Base-by-base conservation (phyloP, 495 filamentous ascomycete species). In the Aspergillus heteromorphus region DNA sequence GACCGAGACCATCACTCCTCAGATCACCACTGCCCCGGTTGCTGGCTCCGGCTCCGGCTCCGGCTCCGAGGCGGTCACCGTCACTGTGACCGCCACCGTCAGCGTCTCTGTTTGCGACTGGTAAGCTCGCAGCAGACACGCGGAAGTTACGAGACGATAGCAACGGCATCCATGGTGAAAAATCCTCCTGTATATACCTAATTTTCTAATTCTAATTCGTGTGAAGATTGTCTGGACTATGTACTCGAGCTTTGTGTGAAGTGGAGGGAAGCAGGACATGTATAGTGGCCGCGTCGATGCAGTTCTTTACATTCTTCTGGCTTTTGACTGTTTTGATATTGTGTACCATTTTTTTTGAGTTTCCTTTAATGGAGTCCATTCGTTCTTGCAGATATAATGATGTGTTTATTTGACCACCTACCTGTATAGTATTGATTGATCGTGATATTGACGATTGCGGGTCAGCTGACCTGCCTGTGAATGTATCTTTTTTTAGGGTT, bases 301-400 rank as follows among this genome's bases (percentile, higher is more conserved):
- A 31, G 41, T 31, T 27, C 18, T 47, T 53, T 53, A 51, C 42
- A 45, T 55, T 53, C 43, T 16, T n/a, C n/a, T 27, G 55, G 29
- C 45, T 45, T 47, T n/a, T n/a, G n/a, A 48, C n/a, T 54, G 43
- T 48, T 52, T 49, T 55, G 31, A 51, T 54, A 56, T 49, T 57
- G 43, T 58, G 41, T 57, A 51, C 54, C 8, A 59, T 59, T 49
- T 57, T 63, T 64, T n/a, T n/a, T n/a, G n/a, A n/a, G n/a, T n/a
- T n/a, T n/a, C n/a, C 61, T 64, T 62, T 50, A 69, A 66, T 70
- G 67, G 67, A 70, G 61, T 71, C 71, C 65, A 63, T 71, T 71
- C 68, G 57, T 66, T 70, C 47, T 53, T 48, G 11, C 21, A 45
- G 43, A 20, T 53, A 54, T 40, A 53, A 49, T 21, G 38, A 21